Evolutionary conservation across 805 yeast species (phyloP).

Genomic region (Candida anglica): DNA sequence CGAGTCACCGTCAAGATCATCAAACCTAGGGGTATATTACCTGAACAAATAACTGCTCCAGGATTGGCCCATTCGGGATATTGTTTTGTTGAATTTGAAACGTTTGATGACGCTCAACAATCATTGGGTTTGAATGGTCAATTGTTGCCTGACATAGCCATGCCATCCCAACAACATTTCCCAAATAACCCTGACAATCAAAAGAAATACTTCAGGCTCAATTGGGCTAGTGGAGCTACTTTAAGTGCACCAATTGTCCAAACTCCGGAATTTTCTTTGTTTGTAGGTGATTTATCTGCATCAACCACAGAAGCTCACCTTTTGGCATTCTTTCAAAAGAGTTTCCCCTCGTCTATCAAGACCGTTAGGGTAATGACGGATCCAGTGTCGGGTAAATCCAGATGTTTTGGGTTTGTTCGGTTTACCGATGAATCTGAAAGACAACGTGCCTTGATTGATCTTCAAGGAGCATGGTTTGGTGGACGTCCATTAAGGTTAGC

Average conservation of each 20-base stretch:
- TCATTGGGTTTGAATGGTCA: conserved; percentile 67
- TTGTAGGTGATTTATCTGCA: conserved; percentile 81
- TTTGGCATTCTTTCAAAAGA: conserved; percentile 64
- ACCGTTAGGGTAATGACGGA: conserved; percentile 86
- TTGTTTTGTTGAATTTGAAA: conserved; percentile 73
- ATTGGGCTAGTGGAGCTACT: conserved; percentile 86
- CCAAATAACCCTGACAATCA: conserved; percentile 42
- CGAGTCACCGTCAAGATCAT: conserved; percentile 65
- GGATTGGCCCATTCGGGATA: conserved; percentile 51
- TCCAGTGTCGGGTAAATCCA: conserved; percentile 70
- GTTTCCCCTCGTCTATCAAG: conserved; percentile 59
- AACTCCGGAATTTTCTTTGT: conserved; percentile 71
- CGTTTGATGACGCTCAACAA: conserved; percentile 63
- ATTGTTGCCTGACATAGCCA: conserved; percentile 53
- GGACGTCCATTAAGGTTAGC: conserved; percentile 78
- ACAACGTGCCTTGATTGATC: conserved; percentile 61
- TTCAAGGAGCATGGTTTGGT: conserved; percentile 79
- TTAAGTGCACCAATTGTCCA: conserved; percentile 65
- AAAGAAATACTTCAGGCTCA: conserved; percentile 64
- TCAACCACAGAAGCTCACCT: conserved; percentile 78
- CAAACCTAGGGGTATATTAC: conserved; percentile 31
- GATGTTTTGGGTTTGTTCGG: conserved; percentile 80
- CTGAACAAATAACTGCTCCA: conserved; percentile 10
- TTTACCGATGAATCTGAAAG: conserved; percentile 70
- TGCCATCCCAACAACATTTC: conserved; percentile 38